Percentiles rank a stretch among this genome's conserved stretches.
Evolutionary conservation across 192 early-diverging fungal species (phyloP).

Genomic region (Endogone sp.): DNA sequence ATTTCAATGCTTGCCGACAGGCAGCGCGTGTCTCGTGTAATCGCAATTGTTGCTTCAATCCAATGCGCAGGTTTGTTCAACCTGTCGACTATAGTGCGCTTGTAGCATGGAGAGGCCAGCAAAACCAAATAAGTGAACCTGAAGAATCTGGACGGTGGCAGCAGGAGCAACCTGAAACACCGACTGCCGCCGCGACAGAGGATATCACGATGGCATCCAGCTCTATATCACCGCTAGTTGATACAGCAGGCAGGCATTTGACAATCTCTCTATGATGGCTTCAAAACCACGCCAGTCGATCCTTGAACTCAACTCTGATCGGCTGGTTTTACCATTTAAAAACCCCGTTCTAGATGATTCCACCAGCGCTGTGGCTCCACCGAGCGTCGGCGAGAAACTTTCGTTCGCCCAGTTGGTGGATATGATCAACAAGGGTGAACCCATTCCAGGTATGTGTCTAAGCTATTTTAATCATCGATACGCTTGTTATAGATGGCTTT

Average conservation of each 20-base stretch:
- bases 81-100: slow-evolving; percentile 29
- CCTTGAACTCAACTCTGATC: too few relatives aligned
- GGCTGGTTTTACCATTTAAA: too few relatives aligned
- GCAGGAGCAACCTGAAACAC: neutral
- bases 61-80: slow-evolving; percentile 27
- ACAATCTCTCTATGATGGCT: too few relatives aligned
- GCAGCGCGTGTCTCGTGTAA: too few relatives aligned
- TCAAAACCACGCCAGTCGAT: too few relatives aligned
- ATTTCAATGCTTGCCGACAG: too few relatives aligned
- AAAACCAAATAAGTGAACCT: neutral
- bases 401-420: slow-evolving; percentile 39
- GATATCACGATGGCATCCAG: neutral
- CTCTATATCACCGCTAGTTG: neutral
- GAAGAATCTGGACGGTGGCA: neutral
- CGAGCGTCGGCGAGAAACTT: slow-evolving; percentile 9
- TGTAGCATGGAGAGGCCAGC: slow-evolving; percentile 23
- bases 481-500: too few relatives aligned
- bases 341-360: neutral
- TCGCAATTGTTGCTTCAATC: too few relatives aligned
- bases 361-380: neutral
- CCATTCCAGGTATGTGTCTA: slow-evolving; percentile 38
- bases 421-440: slow-evolving; percentile 33
- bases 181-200: too few relatives aligned
- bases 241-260: neutral
- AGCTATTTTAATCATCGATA: too few relatives aligned